Base-by-base conservation (phyloP, 768 basidiomycete genomes). In the Cyathus striatus region DNA sequence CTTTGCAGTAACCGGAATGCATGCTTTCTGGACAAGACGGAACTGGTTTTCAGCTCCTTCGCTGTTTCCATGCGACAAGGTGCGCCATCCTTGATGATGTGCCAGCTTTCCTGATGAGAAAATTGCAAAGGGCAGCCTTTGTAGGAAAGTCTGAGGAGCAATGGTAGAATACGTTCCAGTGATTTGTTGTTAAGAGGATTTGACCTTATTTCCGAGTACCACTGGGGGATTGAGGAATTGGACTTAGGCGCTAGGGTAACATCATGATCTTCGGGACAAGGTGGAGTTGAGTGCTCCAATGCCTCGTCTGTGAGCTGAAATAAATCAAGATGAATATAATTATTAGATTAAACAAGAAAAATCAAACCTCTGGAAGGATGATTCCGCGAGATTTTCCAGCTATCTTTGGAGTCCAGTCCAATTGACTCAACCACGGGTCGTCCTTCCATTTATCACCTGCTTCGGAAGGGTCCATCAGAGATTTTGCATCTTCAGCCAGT, bases 371-470 rank as follows among this genome's bases (percentile, higher is more conserved):
- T 5, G 44, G 43, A 21, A 64, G 52, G 9, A 61, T 43, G 6
- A 87, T 56, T 0, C 86, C 86, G 55, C 88, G 70, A 6, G 83
- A 81, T 58, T 81, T 80, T 26, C 78, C 75, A 0, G 79, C 81
- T 5, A 75, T 69, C 61, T 98, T 97, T 1, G 90, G 90, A 1
- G 89, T 83, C 96, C 96, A 98, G 58, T 99, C 94, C 44, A 98
- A 69, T 60, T 99, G 96, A 38, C 71, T 76, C 12, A 94, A 62
- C 91, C 92, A 96, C 5, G 81, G 80, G 60, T 91, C 86, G 2
- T 73, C 69, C 57, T 72, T 76, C 86, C 82, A 91, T 38, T 57
- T 61, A 23, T 65, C 76, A 38, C 63, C 60, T 9, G 48, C 53
- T 12, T 49, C 57, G 16, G 45, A 43, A 6, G 54, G 55, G 30